Percentiles rank a stretch among this genome's conserved stretches.
Evolutionary conservation across 257 asterid species (phyloP).

Genomic region (Euphrasia confusa): DNA sequence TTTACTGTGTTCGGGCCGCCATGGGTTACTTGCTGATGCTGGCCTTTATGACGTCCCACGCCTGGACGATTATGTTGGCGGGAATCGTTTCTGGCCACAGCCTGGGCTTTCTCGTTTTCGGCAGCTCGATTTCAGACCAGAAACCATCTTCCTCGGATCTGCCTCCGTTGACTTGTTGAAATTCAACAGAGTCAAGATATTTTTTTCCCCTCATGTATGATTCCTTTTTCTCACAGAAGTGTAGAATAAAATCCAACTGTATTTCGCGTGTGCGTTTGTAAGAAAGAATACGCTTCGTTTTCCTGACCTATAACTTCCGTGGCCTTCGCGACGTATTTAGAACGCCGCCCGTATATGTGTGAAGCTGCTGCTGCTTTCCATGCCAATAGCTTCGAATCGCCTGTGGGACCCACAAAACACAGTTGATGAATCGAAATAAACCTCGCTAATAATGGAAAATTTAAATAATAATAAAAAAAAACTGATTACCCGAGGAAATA

Average conservation of each 20-base stretch:
- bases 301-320: constrained; percentile 38
- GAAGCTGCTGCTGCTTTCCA: constrained; percentile 76
- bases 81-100: no score
- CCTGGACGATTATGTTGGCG: no score
- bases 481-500: constrained; percentile 54
- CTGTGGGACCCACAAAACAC: constrained; percentile 32
- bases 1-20: no score
- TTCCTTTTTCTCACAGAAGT: constrained; percentile 7
- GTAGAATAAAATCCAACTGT: constrained; percentile 48
- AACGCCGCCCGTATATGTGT: constrained; percentile 64
- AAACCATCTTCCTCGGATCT: no score
- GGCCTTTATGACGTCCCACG: no score
- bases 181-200: no score
- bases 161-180: no score
- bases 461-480: not conserved
- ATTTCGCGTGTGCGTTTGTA: constrained; percentile 45
- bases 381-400: constrained; percentile 52
- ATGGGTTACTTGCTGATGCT: no score
- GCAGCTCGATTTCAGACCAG: no score
- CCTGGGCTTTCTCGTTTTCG: no score
- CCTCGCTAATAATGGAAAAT: not conserved
- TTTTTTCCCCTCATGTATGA: not conserved
- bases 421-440: not conserved
- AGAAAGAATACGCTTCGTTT: constrained; percentile 41
- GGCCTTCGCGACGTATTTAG: constrained; percentile 44